Base-by-base conservation (phyloP, 352 stramenopile species). In the Globisporangium megalacanthum region DNA sequence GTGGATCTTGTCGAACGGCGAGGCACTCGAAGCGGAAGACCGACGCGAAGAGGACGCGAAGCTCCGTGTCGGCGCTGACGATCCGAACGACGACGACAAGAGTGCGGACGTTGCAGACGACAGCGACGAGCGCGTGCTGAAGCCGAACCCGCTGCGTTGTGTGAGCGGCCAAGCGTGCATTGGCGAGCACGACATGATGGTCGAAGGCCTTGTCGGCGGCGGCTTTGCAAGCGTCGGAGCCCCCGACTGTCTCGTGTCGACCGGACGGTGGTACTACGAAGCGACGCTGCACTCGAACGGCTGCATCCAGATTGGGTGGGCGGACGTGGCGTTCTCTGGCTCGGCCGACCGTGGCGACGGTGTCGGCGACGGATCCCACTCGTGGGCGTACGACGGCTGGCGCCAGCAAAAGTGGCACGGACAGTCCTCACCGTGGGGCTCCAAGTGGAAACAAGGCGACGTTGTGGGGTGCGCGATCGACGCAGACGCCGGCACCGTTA, bases 261-360 rank as follows among this genome's bases (percentile, higher is more conserved):
- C 47, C 42, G 87, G 89, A 4, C 66, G 81, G 44, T 97, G 88
- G 88, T 96, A 96, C 62, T 97, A 95, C 61, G 90, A 98, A 79
- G 93, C 93, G n/a, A 89, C 78, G n/a, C 61, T 98, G 17, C 72
- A 90, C 52, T 96, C 89, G 0, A 96, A 95, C 37, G 92, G 92
- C 46, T 94, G 94, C 56, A 97, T 98, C 64, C 93, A 98, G 66
- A 95, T 98, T 54, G 93, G 93, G 4, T 98, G 92, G 93, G 88
- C 88, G 22, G 87, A 97, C 61, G 81, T 91, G 10, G 82, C 83
- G 9, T 97, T 97, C 52, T 93, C 69, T 13, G 85, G 87, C 29
- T 86, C 90, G 22, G 86, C 89, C 20, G 86, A 92, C 53, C 72
- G 88, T 36, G 93, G 91, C 37, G 86, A 97, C 70, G 93, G 93